A percentile compares a stretch with the other conserved stretches of the same genome.
phyloP scores from a whole-genome alignment of 2,329 filamentous ascomycete species.

The Moelleriella libera region DNA sequence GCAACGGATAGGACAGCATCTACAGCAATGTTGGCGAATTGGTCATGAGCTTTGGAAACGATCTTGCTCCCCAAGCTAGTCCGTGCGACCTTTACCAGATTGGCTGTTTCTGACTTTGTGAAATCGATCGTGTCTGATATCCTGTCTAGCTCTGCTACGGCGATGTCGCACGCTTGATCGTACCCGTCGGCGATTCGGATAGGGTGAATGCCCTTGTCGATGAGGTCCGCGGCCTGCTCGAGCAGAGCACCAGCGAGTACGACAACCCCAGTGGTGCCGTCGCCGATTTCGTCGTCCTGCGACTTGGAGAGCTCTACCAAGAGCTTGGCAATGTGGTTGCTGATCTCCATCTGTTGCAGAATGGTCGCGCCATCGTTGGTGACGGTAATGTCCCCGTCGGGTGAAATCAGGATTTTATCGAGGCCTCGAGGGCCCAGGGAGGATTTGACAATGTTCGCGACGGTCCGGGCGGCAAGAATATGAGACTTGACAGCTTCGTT shows the following conservation, averaged over 20 bases:
- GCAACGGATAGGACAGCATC: slow-evolving; percentile 95
- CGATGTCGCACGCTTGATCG: slow-evolving; percentile 94
- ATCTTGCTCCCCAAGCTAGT: slow-evolving; percentile 98
- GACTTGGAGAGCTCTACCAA: slow-evolving; percentile 96
- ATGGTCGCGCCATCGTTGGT: slow-evolving; percentile 99
- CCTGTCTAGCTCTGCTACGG: slow-evolving; percentile 78
- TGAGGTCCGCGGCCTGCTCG: slow-evolving; percentile 92
- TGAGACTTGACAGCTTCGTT: slow-evolving; percentile 97
- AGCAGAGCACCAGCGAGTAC: slow-evolving; percentile 88
- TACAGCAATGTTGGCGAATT: slow-evolving; percentile 93
- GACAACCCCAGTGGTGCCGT: slow-evolving; percentile 94
- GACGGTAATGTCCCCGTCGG: slow-evolving; percentile 96
- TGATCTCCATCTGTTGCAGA: slow-evolving; percentile 95
- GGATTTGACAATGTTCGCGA: slow-evolving; percentile 94
- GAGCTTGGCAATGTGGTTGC: slow-evolving; percentile 95
- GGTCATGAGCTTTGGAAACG: slow-evolving; percentile 95
- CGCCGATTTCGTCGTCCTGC: slow-evolving; percentile 96
- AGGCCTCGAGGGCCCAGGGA: slow-evolving; percentile 90
- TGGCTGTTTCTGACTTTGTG: slow-evolving; percentile 61
- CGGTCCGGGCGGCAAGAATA: slow-evolving; percentile 90
- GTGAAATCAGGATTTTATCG: slow-evolving; percentile 98
- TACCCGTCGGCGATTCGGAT: slow-evolving; percentile 98
- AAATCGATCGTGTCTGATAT: slow-evolving; percentile 91
- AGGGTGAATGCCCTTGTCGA: slow-evolving; percentile 99
- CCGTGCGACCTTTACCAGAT: slow-evolving; percentile 87